A percentile compares a stretch with the other conserved stretches of the same genome.
phyloP scores from a whole-genome alignment of 805 yeast species.

The Pichia eremophila region DNA sequence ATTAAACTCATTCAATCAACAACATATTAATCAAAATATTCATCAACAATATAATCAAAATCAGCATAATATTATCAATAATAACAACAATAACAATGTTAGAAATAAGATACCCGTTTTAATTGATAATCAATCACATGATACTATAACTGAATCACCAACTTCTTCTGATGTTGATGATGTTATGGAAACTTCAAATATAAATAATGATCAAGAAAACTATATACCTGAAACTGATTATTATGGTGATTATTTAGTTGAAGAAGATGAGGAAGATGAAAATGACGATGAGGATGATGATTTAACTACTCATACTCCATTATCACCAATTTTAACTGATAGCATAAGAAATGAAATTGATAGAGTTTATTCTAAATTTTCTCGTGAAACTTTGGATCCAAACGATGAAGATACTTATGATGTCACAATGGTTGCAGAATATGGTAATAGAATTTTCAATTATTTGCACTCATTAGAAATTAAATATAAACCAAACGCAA shows the following conservation, averaged over 20 bases:
- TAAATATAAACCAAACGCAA: constrained; percentile 60
- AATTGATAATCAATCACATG: constrained; percentile 6
- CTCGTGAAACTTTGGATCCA: constrained; percentile 48
- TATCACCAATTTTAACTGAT: constrained; percentile 49
- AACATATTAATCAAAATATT: not conserved
- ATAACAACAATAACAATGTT: not conserved
- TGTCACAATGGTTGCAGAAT: constrained; percentile 88
- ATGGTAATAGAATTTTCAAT: constrained; percentile 77
- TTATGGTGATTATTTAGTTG: constrained; percentile 4
- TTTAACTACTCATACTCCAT: constrained; percentile 31
- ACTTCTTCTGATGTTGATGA: not conserved
- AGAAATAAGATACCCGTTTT: constrained; percentile 13
- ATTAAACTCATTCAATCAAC: constrained; percentile 12
- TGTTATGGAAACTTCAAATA: constrained; percentile 2
- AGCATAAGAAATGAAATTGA: constrained; percentile 42
- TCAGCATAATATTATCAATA: not conserved
- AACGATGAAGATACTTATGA: constrained; percentile 79
- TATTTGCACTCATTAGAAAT: constrained; percentile 66
- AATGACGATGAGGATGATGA: constrained; percentile 28
- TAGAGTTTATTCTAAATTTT: constrained; percentile 40
- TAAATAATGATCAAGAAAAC: constrained; percentile 2
- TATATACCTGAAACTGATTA: not conserved
- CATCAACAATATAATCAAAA: not conserved
- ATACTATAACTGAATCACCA: not conserved
- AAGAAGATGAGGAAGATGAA: constrained; percentile 13